These are phyloP conservation scores for Arachnomyces sp. DNA, from an alignment of 2,329 filamentous ascomycete genomes.

Conservation along the genomic window DNA sequence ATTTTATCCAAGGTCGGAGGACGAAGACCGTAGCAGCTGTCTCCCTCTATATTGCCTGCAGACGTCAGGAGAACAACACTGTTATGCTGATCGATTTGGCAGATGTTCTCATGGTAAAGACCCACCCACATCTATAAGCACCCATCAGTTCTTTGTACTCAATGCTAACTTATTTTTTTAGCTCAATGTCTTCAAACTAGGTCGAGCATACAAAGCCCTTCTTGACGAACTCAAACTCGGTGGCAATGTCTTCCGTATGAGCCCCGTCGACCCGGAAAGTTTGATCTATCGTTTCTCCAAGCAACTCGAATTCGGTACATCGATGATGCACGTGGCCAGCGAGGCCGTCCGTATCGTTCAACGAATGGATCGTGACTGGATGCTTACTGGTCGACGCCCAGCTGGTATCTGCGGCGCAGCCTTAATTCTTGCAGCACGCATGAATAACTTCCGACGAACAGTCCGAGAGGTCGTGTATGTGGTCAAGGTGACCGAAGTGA, in stretches of 20 bases:
- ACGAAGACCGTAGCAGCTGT: constrained; percentile 82
- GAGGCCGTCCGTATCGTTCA: constrained; percentile 81
- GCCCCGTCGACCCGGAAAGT: constrained; percentile 76
- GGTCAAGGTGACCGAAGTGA: constrained; percentile 90
- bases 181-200: constrained; percentile 87
- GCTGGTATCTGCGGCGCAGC: constrained; percentile 92
- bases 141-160: neutral
- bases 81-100: constrained; percentile 94
- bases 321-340: constrained; percentile 74
- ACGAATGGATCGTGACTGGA: constrained; percentile 96
- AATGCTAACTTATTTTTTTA: constrained; percentile 33
- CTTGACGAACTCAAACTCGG: constrained; percentile 50
- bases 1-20: constrained; percentile 78
- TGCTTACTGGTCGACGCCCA: constrained; percentile 85
- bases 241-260: constrained; percentile 57
- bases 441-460: constrained; percentile 95
- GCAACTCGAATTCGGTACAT: constrained; percentile 80
- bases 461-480: constrained; percentile 95
- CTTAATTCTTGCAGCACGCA: constrained; percentile 86
- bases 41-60: constrained; percentile 80
- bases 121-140: neutral
- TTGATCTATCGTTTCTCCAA: constrained; percentile 85
- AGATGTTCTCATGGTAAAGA: constrained; percentile 56
- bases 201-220: constrained; percentile 79
- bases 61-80: constrained; percentile 67